phyloP scores from a whole-genome alignment of 176 grass and related monocot species.

The Tuctoria greenei region DNA sequence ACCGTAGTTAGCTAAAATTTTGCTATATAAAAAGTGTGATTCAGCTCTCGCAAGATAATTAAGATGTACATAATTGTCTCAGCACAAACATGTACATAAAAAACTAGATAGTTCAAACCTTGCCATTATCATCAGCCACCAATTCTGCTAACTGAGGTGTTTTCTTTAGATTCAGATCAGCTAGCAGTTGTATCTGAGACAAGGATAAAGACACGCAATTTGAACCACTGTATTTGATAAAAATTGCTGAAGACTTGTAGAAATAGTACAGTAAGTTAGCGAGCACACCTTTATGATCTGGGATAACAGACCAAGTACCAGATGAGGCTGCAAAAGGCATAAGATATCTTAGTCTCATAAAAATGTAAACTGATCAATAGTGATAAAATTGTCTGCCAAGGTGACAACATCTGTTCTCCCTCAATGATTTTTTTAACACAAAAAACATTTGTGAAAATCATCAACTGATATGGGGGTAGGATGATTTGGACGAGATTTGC shows the following conservation, averaged over 20 bases:
- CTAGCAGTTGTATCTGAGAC: conserved; percentile 94
- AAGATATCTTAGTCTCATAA: conserved; percentile 32
- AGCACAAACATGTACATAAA: neutral
- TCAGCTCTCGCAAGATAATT: neutral
- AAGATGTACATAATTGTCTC: neutral
- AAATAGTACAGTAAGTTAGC: conserved; percentile 7
- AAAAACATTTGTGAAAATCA: neutral
- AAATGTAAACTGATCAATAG: neutral
- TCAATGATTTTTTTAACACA: neutral
- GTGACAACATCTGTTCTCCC: neutral
- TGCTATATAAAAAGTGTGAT: neutral
- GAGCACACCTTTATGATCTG: conserved; percentile 91
- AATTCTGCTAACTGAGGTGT: conserved; percentile 87
- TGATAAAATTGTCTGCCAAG: neutral
- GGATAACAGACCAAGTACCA: conserved; percentile 91
- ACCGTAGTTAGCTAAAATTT: conserved; percentile 4
- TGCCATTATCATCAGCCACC: conserved; percentile 67
- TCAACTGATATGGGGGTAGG: neutral
- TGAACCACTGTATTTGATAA: neutral
- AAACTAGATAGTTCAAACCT: conserved; percentile 35
- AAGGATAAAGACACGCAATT: conserved; percentile 17
- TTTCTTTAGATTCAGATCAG: conserved; percentile 90
- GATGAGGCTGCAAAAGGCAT: conserved; percentile 70
- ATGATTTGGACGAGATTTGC: neutral
- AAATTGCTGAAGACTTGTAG: conserved; percentile 1